Evolutionary conservation across 1,284 basidiomycete species (phyloP), one percentile per base, ranked within the genome.

Genomic region (Fereydounia khargensis): DNA sequence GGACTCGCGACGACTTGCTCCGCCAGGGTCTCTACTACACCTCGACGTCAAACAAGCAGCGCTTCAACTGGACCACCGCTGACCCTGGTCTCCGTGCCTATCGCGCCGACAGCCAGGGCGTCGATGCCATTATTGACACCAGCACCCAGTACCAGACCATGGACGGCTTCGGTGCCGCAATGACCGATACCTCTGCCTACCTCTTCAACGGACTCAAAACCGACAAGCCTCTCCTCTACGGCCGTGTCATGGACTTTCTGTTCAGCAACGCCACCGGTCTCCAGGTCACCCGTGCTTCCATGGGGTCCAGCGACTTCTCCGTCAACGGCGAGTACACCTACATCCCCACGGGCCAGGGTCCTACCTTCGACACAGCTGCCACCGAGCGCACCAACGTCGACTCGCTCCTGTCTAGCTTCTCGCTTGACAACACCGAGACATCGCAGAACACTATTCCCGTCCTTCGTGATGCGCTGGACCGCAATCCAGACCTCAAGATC

Each of bases 251-350:
- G 48, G 44, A 63, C 24, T 50, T 49, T 22, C 42, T 70, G 44
- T 68, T 66, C 32, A 61, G 53, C 43, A 52, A 46, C 14, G 51
- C 58, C 2, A 65, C 65, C 5, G 68, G 68, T 18, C 28, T 63
- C 5, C 41, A 42, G 4, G 37, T 61, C 21, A 42, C 65, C 1
- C 40, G 68, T 3, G 49, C 56, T 5, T 45, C 44, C 16, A 55
- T 70, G 48, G 68, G 65, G 6, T 46, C 55, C 3, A 47, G 41
- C 30, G 68, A 68, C 28, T 69, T 59, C 33, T 58, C 49, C 16
- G 43, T 57, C n/a, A 20, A 19, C 2, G n/a, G 20, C 4, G 50
- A 54, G 30, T 60, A 60, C 22, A 35, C 35, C 18, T 60, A 60
- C 34, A 41, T 63, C 14, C 21, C 43, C 10, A n/a, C n/a, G n/a